A percentile compares a stretch with the other conserved stretches of the same genome.
These are phyloP conservation scores for Caryopteris hybrid DNA, from an alignment of 305 asterid species.

Conservation along the genomic window DNA sequence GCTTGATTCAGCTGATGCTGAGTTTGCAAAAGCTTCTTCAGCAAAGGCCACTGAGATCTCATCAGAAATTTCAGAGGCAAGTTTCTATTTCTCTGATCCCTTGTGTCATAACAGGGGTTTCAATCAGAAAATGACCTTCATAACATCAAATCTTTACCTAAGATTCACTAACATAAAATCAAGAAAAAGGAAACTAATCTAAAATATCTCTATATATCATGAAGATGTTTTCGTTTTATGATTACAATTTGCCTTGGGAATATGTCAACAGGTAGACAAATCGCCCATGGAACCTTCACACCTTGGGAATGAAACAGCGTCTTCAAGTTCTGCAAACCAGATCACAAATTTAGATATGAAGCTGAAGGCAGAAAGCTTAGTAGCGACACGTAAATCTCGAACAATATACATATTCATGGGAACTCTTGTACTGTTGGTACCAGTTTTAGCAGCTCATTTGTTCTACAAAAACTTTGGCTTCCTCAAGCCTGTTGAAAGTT, in stretches of 20 bases:
- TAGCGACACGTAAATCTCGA: conserved; percentile 20
- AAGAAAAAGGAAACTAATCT: too few relatives aligned
- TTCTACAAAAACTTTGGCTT: conserved; percentile 15
- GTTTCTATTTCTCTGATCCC: neutral
- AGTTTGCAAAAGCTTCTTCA: conserved; percentile 21
- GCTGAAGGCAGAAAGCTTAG: conserved; percentile 23
- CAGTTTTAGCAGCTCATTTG: conserved; percentile 38
- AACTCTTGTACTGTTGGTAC: conserved; percentile 29
- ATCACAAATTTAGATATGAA: conserved; percentile 5
- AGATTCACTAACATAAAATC: neutral
- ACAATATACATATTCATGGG: conserved; percentile 26
- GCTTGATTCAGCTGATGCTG: conserved; percentile 12
- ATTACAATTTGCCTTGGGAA: conserved; percentile 3
- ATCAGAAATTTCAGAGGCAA: conserved; percentile 17
- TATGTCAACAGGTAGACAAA: conserved; percentile 30
- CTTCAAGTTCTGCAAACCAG: conserved; percentile 11
- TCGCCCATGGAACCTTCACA: neutral
- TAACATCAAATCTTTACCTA: neutral
- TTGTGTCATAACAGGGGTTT: neutral
- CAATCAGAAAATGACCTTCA: neutral
- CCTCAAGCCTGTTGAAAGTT: conserved; percentile 9
- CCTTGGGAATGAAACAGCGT: conserved; percentile 6
- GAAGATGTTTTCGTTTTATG: too few relatives aligned
- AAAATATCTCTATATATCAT: too few relatives aligned
- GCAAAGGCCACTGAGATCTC: conserved; percentile 27